Base-by-base conservation (phyloP, 805 yeast species). In the Kuraishia cidri region DNA sequence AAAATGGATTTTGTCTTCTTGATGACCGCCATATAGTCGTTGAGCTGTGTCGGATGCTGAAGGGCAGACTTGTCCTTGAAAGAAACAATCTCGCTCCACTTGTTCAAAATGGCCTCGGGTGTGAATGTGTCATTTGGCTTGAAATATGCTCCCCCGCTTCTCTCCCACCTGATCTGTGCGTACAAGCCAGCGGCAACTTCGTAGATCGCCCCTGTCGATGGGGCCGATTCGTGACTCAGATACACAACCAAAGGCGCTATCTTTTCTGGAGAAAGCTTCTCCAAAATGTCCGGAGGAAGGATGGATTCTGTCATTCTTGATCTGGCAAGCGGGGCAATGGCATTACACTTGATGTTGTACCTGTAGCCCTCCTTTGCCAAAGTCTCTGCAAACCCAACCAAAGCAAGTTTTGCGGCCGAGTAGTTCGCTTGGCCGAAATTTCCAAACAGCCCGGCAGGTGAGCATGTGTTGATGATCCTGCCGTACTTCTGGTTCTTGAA, bases 351-450 rank as follows among this genome's bases (percentile, higher is more conserved):
- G 52, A 90, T 90, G 62, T 87, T 86, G 63, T 82, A 75, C 52
- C 71, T 84, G 33, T 56, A 72, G 44, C 98, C 98, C 61, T 90
- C 98, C 62, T 86, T 88, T 17, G 97, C 95, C 50, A 88, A 72
- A 6, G 97, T 87, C 59, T 90, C 96, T 30, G 94, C 81, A 46
- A 90, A 75, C 8, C 97, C 97, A 36, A 90, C 83, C 33, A 87
- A 64, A 12, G 84, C 97, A 40, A 83, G 64, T 58, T 90, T 90
- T 15, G 96, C 97, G 19, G 95, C 88, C 1, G 96, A 78, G 61
- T 90, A 90, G 62, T 90, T 90, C 26, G 95, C 75, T 62, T 90
- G 98, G 31, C 98, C 98, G 60, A 88, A 90, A 62, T 87, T 87
- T 40, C 98, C 98, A 55, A 81, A 90, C 43, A 90, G 68, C 15